Evolutionary conservation across 805 yeast species (phyloP).

Genomic region (Spencermartinsiella europaea): DNA sequence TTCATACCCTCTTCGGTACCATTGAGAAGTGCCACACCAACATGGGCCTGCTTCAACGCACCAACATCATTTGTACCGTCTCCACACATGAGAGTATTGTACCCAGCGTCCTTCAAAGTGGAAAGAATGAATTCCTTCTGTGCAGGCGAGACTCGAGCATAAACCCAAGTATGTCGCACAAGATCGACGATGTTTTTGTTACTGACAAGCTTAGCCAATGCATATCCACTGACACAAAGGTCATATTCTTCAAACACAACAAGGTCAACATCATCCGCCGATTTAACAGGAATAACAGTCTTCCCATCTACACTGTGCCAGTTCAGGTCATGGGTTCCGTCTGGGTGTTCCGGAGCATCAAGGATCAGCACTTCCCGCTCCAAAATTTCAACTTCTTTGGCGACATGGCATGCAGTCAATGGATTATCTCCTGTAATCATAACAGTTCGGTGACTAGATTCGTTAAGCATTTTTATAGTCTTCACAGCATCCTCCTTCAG

Average conservation of each 20-base stretch:
- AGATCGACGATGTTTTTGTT: constrained; percentile 68
- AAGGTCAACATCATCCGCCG: constrained; percentile 51
- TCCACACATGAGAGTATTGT: constrained; percentile 97
- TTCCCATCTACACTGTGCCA: constrained; percentile 87
- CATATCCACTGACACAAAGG: constrained; percentile 90
- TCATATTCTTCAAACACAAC: constrained; percentile 63
- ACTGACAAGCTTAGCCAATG: constrained; percentile 58
- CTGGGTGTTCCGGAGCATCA: constrained; percentile 73
- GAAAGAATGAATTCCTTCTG: constrained; percentile 91
- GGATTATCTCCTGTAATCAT: constrained; percentile 99
- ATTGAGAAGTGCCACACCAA: constrained; percentile 95
- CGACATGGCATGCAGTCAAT: constrained; percentile 96
- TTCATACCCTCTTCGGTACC: constrained; percentile 94
- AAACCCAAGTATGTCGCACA: constrained; percentile 90
- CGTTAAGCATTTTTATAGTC: constrained; percentile 86
- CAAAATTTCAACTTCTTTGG: constrained; percentile 84
- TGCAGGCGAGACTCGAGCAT: constrained; percentile 93
- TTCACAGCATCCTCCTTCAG: constrained; percentile 89
- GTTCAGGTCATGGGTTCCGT: constrained; percentile 51
- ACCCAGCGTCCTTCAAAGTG: constrained; percentile 80
- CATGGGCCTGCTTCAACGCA: constrained; percentile 96
- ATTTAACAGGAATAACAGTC: constrained; percentile 58
- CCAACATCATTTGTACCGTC: constrained; percentile 99
- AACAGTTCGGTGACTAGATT: constrained; percentile 89
- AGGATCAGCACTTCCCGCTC: constrained; percentile 78